These are phyloP conservation scores for Globisporangium megalacanthum DNA, from an alignment of 352 stramenopile species.

Conservation along the genomic window DNA sequence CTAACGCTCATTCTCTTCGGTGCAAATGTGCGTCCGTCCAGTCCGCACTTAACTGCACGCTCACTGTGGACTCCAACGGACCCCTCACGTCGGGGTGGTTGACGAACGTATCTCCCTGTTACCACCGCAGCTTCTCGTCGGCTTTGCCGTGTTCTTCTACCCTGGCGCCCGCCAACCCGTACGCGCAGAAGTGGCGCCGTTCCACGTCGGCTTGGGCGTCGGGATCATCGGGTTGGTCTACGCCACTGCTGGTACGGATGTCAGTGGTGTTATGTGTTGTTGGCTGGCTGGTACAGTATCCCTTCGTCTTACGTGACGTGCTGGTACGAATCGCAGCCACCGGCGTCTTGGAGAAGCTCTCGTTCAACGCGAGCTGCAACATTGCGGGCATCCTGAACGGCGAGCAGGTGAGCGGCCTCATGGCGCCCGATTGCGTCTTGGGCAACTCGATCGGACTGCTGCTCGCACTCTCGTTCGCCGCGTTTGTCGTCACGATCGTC, in stretches of 20 bases:
- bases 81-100: too few relatives aligned
- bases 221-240: slow-evolving; percentile 57
- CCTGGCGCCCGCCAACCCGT: slow-evolving; percentile 44
- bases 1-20: slow-evolving; percentile 53
- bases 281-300: too few relatives aligned
- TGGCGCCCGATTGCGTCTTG: slow-evolving; percentile 66
- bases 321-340: slow-evolving; percentile 24
- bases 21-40: too few relatives aligned
- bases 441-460: slow-evolving; percentile 72
- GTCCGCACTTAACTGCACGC: too few relatives aligned
- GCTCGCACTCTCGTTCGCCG: slow-evolving; percentile 36
- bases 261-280: neutral
- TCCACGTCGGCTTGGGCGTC: slow-evolving; percentile 67
- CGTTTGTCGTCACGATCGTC: slow-evolving; percentile 47
- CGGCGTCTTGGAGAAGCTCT: slow-evolving; percentile 77
- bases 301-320: too few relatives aligned
- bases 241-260: slow-evolving; percentile 36
- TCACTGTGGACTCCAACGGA: too few relatives aligned
- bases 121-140: slow-evolving; percentile 41
- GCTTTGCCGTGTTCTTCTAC: slow-evolving; percentile 73
- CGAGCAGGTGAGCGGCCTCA: slow-evolving; percentile 55
- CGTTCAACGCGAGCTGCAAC: slow-evolving; percentile 85
- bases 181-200: slow-evolving; percentile 39
- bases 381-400: slow-evolving; percentile 60
- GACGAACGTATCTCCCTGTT: neutral